Evolutionary conservation across 768 basidiomycete genomes (phyloP), one percentile per base, ranked within the genome.

Genomic region (Leccinum incarnatum): DNA sequence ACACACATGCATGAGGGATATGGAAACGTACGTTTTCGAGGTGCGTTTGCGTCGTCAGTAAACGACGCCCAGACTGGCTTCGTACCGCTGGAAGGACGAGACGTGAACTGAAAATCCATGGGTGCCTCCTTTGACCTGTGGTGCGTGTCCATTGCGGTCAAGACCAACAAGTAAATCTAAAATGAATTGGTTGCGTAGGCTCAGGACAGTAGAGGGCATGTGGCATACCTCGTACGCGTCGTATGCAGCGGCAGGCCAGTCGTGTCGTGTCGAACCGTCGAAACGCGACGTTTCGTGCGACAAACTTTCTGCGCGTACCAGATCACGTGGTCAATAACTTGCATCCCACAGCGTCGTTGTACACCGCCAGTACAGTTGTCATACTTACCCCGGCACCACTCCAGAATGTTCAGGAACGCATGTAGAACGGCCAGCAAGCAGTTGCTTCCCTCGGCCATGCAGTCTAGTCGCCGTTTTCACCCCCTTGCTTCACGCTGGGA

Each of bases 31-130:
- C 89, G 86, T 82, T 91, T 91, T 67, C 79, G 78, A 34, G 86
- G 81, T 25, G 84, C 81, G 65, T 72, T 78, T n/a, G 77, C 68
- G 51, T 83, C 80, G 25, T 83, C 80, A 21, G 61, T 56, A 23
- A 67, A 57, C 17, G 68, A 17, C 25, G 80, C 81, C 89, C 88
- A 90, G 2, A 79, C 82, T 2, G 86, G 83, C 67, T 77, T 83
- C 56, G 78, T 74, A 37, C 73, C 69, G 55, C 69, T 77, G 60
- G 70, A 81, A 15, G 83, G 80, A 25, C 90, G 81, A 63, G 85
- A 84, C 9, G 91, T 93, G 77, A 87, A 93, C 70, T 93, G 85
- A 73, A 86, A 94, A 73, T 94, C 91, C 92, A 94, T 94, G 4
- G 92, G 92, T 3, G 87, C 89, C 69, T 93, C 92, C 51, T 78